Evolutionary conservation across 345 rosid genomes (phyloP).

Genomic region (Eucalyptus polyanthemos): DNA sequence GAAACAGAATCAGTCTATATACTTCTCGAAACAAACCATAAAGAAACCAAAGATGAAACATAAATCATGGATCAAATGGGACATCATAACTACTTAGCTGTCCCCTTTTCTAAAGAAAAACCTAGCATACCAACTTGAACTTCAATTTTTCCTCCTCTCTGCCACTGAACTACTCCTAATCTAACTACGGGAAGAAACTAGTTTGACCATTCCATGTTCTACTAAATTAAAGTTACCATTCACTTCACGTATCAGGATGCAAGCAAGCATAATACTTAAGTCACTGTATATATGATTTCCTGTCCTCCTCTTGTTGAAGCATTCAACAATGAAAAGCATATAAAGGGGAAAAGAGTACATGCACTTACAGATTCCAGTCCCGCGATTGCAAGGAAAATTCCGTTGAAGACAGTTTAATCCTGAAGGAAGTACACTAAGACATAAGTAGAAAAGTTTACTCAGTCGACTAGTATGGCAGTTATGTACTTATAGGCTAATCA

Average conservation of each 20-base stretch:
- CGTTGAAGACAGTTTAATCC: slow-evolving; percentile 63
- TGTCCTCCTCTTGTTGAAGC: neutral
- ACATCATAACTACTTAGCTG: neutral
- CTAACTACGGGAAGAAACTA: neutral
- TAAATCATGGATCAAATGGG: neutral
- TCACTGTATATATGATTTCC: neutral
- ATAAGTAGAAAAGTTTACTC: neutral
- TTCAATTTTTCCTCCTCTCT: neutral
- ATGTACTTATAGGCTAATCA: neutral
- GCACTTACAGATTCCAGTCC: slow-evolving; percentile 44
- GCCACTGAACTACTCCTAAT: neutral
- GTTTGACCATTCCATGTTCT: neutral
- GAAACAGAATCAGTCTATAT: no score
- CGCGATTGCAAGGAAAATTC: slow-evolving; percentile 47
- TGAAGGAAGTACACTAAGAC: slow-evolving; percentile 19
- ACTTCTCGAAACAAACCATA: no score
- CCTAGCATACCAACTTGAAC: neutral
- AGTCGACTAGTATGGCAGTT: neutral
- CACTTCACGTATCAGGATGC: neutral
- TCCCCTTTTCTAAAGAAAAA: neutral
- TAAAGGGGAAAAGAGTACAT: neutral
- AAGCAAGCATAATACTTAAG: neutral
- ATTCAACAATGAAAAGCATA: neutral
- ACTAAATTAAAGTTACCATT: neutral
- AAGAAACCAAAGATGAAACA: neutral